phyloP scores from a whole-genome alignment of 75 land plant genomes.

The Selaginella tamariscina region DNA sequence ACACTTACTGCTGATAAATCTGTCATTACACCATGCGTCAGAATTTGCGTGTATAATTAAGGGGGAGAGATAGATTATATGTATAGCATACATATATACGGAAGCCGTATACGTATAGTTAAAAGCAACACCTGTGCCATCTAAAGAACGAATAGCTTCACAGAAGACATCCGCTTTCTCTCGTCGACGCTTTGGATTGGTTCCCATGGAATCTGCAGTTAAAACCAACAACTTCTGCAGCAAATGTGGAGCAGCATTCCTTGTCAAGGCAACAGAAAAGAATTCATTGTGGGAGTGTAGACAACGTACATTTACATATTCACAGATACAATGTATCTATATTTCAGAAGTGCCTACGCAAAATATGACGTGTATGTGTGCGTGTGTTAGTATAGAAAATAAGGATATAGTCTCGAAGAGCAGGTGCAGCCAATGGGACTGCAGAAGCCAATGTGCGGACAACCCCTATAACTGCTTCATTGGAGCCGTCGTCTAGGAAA shows the following conservation, averaged over 20 bases:
- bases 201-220: slow-evolving; percentile 28
- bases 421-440: slow-evolving; percentile 70
- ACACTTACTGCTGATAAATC: slow-evolving; percentile 63
- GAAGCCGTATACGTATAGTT: no score
- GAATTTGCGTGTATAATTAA: background rate
- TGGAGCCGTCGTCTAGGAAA: slow-evolving; percentile 93
- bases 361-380: no score
- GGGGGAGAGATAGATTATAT: no score
- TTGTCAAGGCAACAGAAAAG: no score
- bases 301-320: background rate
- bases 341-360: no score
- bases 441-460: slow-evolving; percentile 70
- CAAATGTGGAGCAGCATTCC: slow-evolving; percentile 42
- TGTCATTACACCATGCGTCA: slow-evolving; percentile 16
- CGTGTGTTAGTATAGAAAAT: no score
- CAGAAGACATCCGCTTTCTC: slow-evolving; percentile 81
- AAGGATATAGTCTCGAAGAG: slow-evolving; percentile 92
- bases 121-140: slow-evolving; percentile 99
- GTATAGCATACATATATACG: no score
- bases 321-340: no score
- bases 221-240: slow-evolving; percentile 77
- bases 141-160: slow-evolving; percentile 89
- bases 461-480: slow-evolving; percentile 82
- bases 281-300: no score
- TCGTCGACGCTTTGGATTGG: slow-evolving; percentile 50